Base-by-base conservation (phyloP, 2,329 filamentous ascomycete species). In the Xylaria sp. region DNA sequence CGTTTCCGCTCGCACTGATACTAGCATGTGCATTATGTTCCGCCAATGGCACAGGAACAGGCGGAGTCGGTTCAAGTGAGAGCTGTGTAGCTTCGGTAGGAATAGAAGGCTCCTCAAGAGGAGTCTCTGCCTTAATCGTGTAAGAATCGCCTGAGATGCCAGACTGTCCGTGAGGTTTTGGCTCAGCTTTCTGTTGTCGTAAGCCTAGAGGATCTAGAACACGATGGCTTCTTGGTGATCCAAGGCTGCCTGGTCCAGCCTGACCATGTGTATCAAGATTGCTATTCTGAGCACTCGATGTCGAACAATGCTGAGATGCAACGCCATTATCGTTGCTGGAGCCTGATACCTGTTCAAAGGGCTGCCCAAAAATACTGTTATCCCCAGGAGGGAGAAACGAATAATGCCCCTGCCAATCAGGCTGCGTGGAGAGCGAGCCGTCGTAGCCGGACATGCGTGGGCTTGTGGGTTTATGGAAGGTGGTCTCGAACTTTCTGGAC, bases 211-310 rank as follows among this genome's bases (percentile, higher is more conserved):
- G 75, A 62, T 79, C 76, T 8, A 76, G 64, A 58, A 70, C 65
- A 39, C 72, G 73, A 39, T 72, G 74, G 59, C 63, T 69, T 42
- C 76, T 65, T 9, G 74, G 71, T 3, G 76, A 74, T 55, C 59
- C 68, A 39, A 68, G 56, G 37, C 66, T 56, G 57, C 65, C 66
- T 48, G 66, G 63, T 39, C 66, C 72, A 68, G 82, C 83, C 68
- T 87, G 80, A 68, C 87, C 84, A 5, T 87, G 84, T 61, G 89
- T 78, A 35, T 85, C 84, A 52, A 91, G 79, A 35, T 81, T 77
- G 69, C 71, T 73, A 53, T 69, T 72, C 42, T 73, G 69, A 52
- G 69, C 70, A 59, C 71, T 72, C 23, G 23, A 30, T 60, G 72
- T 70, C 42, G 73, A 73, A 49, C 75, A 74, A 54, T 74, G 74